Evolutionary conservation across 225 moss, liverwort and hornwort species (phyloP).

Genomic region (Pseudoscleropodium purum): DNA sequence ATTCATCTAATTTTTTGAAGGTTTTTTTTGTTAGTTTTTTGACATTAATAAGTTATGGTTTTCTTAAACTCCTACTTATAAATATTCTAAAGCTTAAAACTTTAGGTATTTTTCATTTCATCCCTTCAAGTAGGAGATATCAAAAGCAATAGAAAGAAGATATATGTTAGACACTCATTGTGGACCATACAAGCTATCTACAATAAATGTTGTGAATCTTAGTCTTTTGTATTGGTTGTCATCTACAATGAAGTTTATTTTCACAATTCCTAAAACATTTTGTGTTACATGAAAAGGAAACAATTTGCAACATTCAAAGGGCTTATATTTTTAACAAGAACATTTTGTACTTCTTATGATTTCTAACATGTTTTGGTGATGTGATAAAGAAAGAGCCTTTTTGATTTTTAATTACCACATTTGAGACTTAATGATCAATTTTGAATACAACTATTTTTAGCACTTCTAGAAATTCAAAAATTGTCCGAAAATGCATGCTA

Average conservation of each 20-base stretch:
- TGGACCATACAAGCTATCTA: neutral
- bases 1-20: neutral
- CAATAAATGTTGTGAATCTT: neutral
- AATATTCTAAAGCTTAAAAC: neutral
- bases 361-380: accelerated
- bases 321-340: neutral
- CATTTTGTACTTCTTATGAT: neutral
- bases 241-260: neutral
- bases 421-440: accelerated
- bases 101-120: neutral
- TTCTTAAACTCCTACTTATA: neutral
- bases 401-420: neutral
- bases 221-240: neutral
- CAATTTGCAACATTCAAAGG: neutral
- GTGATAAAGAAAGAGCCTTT: too few relatives aligned
- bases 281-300: accelerated
- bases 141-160: neutral
- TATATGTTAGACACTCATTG: neutral
- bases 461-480: neutral
- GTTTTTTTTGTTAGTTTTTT: neutral
- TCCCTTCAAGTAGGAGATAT: neutral
- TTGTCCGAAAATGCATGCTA: neutral
- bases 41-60: neutral
- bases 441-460: neutral
- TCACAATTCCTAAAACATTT: neutral